Evolutionary conservation across 768 basidiomycete species (phyloP), one percentile per base, ranked within the genome.

Genomic region (Rhizopogon vinicolor): DNA sequence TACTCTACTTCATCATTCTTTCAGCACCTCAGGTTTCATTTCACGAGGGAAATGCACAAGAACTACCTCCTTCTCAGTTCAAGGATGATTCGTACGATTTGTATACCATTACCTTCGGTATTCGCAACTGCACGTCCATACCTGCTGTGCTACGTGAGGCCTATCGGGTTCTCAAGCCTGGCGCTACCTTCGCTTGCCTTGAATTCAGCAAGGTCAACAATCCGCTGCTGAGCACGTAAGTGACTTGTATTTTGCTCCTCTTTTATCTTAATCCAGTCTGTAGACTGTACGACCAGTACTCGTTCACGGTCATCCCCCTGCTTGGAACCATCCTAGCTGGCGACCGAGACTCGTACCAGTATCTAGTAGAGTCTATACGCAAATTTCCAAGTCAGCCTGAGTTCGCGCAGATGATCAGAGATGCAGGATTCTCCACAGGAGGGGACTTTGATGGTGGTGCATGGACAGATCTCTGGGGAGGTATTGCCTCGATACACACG

Each of bases 71-170:
- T 40, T 75, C 80, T 5, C 75, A 82, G 53, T 94, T 99, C 68
- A 75, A 80, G 5, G 83, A 89, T 63, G 85, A 92, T 69, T 83
- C 91, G 16, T 93, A 95, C 60, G 94, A 99, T 73, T 75, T 98
- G 16, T 99, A 99, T 75, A 99, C 97, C 28, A 98, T 99, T 68
- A 93, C 97, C 0, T 99, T 99, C 63, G 96, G 97, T 25, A 98
- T 98, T 62, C 82, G 97, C 40, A 99, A 99, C 67, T 95, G 93
- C 75, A 99, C 97, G 16, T 91, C 91, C 46, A 83, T 98, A 55
- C 88, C 90, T 1, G 86, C 83, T 22, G 97, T 93, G 14, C 75
- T 99, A 44, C 78, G 79, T 55, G 93, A 98, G 68, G 97, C 97
- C 2, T 75, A 96, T 70, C 83, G 97, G 22, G 94, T 98, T 13